A percentile compares a stretch with the other conserved stretches of the same genome.
These are phyloP conservation scores for Stagonosporopsis tanaceti DNA, from an alignment of 2,329 filamentous ascomycete species.

Conservation along the genomic window DNA sequence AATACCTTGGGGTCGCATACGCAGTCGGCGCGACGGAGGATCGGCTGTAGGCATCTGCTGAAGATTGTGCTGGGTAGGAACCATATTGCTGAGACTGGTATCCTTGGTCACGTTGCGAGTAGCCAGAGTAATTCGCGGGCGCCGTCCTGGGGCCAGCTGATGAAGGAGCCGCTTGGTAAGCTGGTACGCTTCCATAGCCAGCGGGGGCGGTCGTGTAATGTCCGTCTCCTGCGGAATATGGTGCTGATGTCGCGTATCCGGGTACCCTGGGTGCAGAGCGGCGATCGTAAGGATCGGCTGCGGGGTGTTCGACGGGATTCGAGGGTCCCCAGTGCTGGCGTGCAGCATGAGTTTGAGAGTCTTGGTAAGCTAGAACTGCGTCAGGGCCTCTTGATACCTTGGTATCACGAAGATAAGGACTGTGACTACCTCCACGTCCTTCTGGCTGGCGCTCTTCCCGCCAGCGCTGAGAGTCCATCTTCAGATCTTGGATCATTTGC, in stretches of 20 bases:
- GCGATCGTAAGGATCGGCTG: constrained; percentile 21
- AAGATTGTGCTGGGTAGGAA: constrained; percentile 40
- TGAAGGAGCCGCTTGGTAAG: constrained; percentile 36
- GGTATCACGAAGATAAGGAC: constrained; percentile 49
- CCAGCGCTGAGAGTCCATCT: constrained; percentile 58
- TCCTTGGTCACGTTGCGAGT: constrained; percentile 28
- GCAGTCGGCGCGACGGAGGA: constrained; percentile 30
- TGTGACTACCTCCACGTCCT: constrained; percentile 57
- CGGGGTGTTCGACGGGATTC: constrained; percentile 36
- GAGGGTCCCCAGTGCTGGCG: constrained; percentile 53
- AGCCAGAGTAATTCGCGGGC: constrained; percentile 41
- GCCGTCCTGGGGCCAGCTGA: constrained; percentile 42
- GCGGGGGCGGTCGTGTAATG: constrained; percentile 46
- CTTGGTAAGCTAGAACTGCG: constrained; percentile 55
- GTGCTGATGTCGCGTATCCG: constrained; percentile 11
- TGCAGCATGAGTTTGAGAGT: constrained; percentile 54
- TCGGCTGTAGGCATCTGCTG: constrained; percentile 40
- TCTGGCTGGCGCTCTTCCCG: constrained; percentile 45
- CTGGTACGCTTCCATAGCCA: constrained; percentile 34
- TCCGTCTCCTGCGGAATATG: constrained; percentile 33
- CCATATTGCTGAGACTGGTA: constrained; percentile 26
- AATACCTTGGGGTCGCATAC: constrained; percentile 51
- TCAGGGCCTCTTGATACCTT: constrained; percentile 56
- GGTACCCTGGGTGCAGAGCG: constrained; percentile 16
- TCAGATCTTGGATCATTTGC: constrained; percentile 61